Evolutionary conservation across 306 rosid species (phyloP), one percentile per base, ranked within the genome.

Genomic region (Dryas alaskensis): DNA sequence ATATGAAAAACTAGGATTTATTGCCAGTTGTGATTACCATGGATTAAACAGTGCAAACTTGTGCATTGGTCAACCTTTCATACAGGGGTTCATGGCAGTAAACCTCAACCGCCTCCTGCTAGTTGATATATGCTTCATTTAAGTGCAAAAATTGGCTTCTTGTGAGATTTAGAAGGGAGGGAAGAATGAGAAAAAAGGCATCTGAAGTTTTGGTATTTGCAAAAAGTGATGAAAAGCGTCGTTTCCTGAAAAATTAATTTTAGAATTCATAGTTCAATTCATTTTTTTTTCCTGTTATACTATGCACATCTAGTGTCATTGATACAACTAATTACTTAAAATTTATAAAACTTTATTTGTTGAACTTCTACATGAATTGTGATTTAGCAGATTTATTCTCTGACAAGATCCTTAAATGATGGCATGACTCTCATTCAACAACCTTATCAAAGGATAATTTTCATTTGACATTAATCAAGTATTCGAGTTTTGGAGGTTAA

Each of bases 171-270:
- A 8, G 57, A 57, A 9, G 76, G 39, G 49, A 69, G n/a, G 46
- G 58, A 46, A 59, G 55, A 60, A 69, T 63, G 76, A 76, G 53
- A 71, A 61, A 78, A 78, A 69, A 61, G 68, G 51, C 54, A 70
- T 50, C 65, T 69, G 62, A 74, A 73, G 84, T 73, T 70, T 75
- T 80, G 25, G 57, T 58, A 69, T 47, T 72, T 74, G 65, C 73
- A 55, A 55, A 74, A 4, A 50, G 44, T 44, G 81, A 59, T 54
- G 73, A 66, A 68, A 73, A 81, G 76, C 6, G 51, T 71, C 70
- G 37, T 65, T 76, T 49, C 46, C 63, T 74, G 42, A 44, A 65
- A 72, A 61, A 47, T 55, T 70, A 76, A 78, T 19, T 27, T 73
- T 77, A 58, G 77, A 75, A 62, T 16, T 31, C 45, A 8, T 52